Evolutionary conservation across 202 grass and related monocot species (phyloP).

Genomic region (Dendrocalamus latiflorus): DNA sequence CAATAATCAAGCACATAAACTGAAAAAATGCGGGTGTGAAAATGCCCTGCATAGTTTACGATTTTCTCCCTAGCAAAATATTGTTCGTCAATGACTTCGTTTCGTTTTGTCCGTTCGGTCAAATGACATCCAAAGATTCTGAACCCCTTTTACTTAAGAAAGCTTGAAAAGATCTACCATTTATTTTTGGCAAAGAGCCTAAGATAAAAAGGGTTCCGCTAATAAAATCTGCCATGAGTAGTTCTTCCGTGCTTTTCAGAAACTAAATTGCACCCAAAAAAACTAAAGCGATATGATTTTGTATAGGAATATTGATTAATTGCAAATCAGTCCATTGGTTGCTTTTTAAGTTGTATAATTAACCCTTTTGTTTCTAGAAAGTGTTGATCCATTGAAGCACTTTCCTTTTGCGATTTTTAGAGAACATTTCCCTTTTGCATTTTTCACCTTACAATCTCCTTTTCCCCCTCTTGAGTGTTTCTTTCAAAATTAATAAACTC

Average conservation of each 20-base stretch:
- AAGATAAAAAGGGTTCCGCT: not conserved
- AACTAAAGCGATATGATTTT: not conserved
- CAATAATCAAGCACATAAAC: not conserved
- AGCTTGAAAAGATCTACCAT: not conserved
- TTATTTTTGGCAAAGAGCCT: too few relatives aligned
- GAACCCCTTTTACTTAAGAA: not conserved
- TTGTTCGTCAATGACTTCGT: not conserved
- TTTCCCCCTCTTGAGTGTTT: not conserved
- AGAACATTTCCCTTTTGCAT: too few relatives aligned
- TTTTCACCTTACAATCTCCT: too few relatives aligned
- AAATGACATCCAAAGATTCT: conserved; percentile 11
- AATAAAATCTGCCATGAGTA: not conserved
- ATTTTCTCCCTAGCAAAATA: not conserved
- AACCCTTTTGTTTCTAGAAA: not conserved
- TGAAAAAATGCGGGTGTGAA: not conserved
- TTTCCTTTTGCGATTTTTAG: too few relatives aligned
- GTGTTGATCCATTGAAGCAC: not conserved
- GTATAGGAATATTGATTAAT: not conserved
- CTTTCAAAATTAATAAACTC: not conserved
- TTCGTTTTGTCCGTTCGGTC: not conserved
- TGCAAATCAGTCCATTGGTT: not conserved
- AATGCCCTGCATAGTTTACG: not conserved
- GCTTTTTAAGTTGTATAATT: not conserved
- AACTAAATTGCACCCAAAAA: not conserved
- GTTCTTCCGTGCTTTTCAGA: not conserved